Percentiles rank a stretch among this genome's conserved stretches.
Evolutionary conservation across 257 asterid species (phyloP).

Genomic region (Solanum etuberosum): DNA sequence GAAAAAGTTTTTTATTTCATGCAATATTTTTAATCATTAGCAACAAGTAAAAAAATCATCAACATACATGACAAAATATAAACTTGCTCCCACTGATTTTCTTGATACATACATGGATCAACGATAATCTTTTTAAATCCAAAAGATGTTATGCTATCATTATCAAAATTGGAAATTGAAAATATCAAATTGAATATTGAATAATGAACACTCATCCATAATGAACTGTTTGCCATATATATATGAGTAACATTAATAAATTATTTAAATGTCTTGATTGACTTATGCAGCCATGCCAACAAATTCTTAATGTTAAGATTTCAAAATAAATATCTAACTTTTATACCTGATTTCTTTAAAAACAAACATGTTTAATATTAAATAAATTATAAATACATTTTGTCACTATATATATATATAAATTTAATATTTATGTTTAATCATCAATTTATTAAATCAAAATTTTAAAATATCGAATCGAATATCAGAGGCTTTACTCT

Average conservation of each 20-base stretch:
- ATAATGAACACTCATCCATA: background rate
- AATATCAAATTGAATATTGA: no score
- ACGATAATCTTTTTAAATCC: background rate
- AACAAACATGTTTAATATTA: background rate
- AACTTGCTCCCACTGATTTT: background rate
- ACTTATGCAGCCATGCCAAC: background rate
- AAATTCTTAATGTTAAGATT: background rate
- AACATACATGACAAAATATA: background rate
- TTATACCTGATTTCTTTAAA: background rate
- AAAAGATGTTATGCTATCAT: background rate
- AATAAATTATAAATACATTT: no score
- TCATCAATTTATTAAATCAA: background rate
- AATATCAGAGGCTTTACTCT: no score
- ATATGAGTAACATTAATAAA: background rate
- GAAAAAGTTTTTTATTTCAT: no score
- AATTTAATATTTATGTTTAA: no score
- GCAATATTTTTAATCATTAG: background rate
- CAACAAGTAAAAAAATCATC: no score
- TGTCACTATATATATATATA: background rate
- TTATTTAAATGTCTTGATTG: background rate
- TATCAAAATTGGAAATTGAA: background rate
- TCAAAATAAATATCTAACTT: background rate
- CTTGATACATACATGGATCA: background rate
- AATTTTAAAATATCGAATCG: background rate
- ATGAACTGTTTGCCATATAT: background rate